A percentile compares a stretch with the other conserved stretches of the same genome.
These are phyloP conservation scores for Stephania cephalantha DNA, from an alignment of 164 flowering plant genomes.

Conservation along the genomic window DNA sequence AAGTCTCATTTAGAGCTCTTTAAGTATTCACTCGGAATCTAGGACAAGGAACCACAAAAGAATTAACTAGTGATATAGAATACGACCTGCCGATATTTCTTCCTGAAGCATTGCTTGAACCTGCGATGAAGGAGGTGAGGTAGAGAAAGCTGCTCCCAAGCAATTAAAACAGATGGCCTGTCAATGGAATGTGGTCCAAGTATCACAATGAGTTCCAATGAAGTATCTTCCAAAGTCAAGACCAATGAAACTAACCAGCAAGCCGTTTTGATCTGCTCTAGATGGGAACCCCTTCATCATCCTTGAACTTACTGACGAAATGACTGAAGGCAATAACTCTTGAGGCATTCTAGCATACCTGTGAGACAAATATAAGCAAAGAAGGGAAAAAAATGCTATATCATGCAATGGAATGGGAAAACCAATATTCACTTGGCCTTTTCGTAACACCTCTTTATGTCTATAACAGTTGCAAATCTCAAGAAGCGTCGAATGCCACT, in stretches of 20 bases:
- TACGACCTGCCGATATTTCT: slow-evolving; percentile 59
- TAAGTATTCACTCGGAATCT: not conserved
- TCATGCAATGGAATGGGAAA: not conserved
- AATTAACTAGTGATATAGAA: not conserved
- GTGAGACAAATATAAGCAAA: slow-evolving; percentile 15
- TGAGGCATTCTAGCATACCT: slow-evolving; percentile 88
- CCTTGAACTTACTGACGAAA: slow-evolving; percentile 41
- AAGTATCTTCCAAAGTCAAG: slow-evolving; percentile 4
- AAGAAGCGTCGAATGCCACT: not conserved
- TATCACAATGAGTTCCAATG: slow-evolving; percentile 1
- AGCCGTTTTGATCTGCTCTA: slow-evolving; percentile 57
- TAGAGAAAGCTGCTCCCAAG: slow-evolving; percentile 69
- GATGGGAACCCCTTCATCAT: slow-evolving; percentile 43
- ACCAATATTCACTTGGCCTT: too few relatives aligned
- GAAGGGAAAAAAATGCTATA: not conserved
- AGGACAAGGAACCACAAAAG: not conserved
- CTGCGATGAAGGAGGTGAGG: slow-evolving; percentile 51
- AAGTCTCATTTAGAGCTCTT: not conserved
- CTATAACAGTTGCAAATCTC: not conserved
- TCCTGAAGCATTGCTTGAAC: slow-evolving; percentile 55
- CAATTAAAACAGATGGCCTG: slow-evolving; percentile 72
- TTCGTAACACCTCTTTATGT: not conserved
- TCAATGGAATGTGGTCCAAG: slow-evolving; percentile 5
- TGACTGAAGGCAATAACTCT: slow-evolving; percentile 60
- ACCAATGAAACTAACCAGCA: slow-evolving; percentile 50